Conservation (phyloP, 2,329 filamentous ascomycete species). For the Ophiosphaerella korrae region DNA sequence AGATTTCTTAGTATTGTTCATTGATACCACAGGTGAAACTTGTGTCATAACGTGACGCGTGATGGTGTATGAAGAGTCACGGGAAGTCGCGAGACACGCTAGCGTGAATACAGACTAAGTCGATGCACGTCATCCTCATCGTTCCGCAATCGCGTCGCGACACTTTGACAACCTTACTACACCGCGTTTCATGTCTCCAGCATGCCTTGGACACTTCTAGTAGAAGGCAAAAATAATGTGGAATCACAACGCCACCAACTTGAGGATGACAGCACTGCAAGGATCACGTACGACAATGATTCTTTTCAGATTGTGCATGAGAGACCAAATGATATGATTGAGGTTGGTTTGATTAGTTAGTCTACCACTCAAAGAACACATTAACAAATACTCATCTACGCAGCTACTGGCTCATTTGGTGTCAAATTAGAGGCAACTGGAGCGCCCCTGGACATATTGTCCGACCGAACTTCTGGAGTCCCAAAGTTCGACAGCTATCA, state of each 20-base stretch:
- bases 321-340: neutral
- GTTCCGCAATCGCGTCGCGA: slow-evolving; percentile 11
- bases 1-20: slow-evolving; percentile 45
- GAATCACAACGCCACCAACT: slow-evolving; percentile 3
- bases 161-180: slow-evolving; percentile 14
- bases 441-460: slow-evolving; percentile 21
- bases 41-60: neutral
- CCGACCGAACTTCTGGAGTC: slow-evolving; percentile 9
- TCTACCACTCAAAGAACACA: neutral
- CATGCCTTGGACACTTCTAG: slow-evolving; percentile 23
- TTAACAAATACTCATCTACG: neutral
- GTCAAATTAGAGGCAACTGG: slow-evolving; percentile 34
- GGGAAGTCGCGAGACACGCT: too few species aligned
- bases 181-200: neutral
- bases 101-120: too few species aligned
- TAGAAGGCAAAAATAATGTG: neutral
- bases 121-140: slow-evolving; percentile 17
- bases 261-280: slow-evolving; percentile 4
- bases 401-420: slow-evolving; percentile 24
- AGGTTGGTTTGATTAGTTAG: slow-evolving; percentile 28
- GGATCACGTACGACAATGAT: slow-evolving; percentile 5
- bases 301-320: slow-evolving; percentile 7
- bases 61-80: neutral
- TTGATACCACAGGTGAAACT: neutral
- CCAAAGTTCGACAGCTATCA: slow-evolving; percentile 19